Percentiles rank a stretch among this genome's conserved stretches.
phyloP scores from a whole-genome alignment of 2,329 filamentous ascomycete species.

The Zarea fungicola region DNA sequence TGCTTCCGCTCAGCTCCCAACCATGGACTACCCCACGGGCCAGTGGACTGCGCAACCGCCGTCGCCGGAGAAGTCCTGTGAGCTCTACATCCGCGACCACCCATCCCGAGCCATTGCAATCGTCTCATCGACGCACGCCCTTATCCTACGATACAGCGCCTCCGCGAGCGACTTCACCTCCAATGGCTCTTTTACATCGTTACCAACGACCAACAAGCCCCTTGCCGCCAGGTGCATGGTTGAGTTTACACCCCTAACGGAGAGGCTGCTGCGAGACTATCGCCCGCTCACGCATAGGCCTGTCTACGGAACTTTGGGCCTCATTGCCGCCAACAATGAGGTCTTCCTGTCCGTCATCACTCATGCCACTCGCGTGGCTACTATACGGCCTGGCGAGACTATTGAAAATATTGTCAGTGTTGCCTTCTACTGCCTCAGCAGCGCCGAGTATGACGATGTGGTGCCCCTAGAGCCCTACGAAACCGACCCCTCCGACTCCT shows the following conservation, averaged over 20 bases:
- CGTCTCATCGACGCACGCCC: conserved; percentile 69
- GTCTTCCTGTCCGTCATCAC: conserved; percentile 91
- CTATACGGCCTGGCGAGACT: conserved; percentile 78
- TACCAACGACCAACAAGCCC: conserved; percentile 40
- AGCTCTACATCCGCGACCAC: conserved; percentile 79
- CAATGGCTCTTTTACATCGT: conserved; percentile 54
- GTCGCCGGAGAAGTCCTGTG: conserved; percentile 58
- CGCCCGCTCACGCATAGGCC: conserved; percentile 67
- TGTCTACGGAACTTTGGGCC: conserved; percentile 79
- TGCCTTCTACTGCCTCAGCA: conserved; percentile 90
- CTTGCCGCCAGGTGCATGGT: conserved; percentile 70
- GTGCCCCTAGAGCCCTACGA: conserved; percentile 50
- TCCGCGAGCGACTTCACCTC: conserved; percentile 54
- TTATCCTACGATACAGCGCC: conserved; percentile 77
- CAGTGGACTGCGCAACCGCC: conserved; percentile 43
- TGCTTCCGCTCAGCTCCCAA: too few relatives aligned
- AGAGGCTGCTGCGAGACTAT: conserved; percentile 69
- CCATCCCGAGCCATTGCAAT: conserved; percentile 85
- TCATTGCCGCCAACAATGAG: conserved; percentile 78
- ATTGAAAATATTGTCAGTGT: conserved; percentile 82
- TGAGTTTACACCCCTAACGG: conserved; percentile 66
- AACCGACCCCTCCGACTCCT: conserved; percentile 41
- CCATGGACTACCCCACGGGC: conserved; percentile 45
- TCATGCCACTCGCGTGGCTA: conserved; percentile 70
- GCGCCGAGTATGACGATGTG: conserved; percentile 77